Conservation (phyloP, 352 stramenopile species). For the Peronospora destructor region DNA sequence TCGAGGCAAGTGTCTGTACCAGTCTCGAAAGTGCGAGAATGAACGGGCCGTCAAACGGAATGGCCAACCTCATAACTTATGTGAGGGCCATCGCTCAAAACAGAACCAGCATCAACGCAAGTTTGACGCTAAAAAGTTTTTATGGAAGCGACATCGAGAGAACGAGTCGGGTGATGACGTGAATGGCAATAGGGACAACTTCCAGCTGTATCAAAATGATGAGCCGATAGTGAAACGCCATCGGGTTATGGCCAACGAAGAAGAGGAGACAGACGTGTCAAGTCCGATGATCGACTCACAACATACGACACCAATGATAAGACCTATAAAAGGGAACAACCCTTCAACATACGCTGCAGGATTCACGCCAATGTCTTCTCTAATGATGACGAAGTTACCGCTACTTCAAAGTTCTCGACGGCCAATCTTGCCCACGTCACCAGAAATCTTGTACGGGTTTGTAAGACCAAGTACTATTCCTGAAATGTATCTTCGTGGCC, state of each 20-base stretch:
- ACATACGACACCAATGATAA: background rate
- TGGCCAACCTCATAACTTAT: constrained; percentile 70
- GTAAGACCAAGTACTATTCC: background rate
- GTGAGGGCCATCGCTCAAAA: constrained; percentile 65
- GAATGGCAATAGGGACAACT: constrained; percentile 1
- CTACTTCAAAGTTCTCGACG: constrained; percentile 13
- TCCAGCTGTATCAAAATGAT: background rate
- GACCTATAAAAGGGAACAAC: constrained; percentile 8
- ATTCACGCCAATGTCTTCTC: constrained; percentile 2
- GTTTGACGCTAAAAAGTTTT: constrained; percentile 79
- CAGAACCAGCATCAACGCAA: constrained; percentile 82
- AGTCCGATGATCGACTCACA: background rate
- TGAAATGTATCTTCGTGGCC: constrained; percentile 12
- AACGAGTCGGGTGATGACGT: constrained; percentile 24
- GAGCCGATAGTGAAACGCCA: constrained; percentile 6
- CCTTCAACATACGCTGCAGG: constrained; percentile 1
- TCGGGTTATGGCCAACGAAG: constrained; percentile 2
- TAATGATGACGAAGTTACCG: constrained; percentile 6
- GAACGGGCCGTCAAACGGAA: constrained; percentile 76
- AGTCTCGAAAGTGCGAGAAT: constrained; percentile 77
- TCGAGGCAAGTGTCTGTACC: constrained; percentile 66
- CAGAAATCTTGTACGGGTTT: constrained; percentile 1
- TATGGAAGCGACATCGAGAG: constrained; percentile 30
- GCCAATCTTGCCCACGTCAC: constrained; percentile 5
- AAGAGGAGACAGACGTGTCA: constrained; percentile 4